A percentile compares a stretch with the other conserved stretches of the same genome.
Evolutionary conservation across 129 eudicot genomes (phyloP).

Genomic region (Centrapalus pauciflorus): DNA sequence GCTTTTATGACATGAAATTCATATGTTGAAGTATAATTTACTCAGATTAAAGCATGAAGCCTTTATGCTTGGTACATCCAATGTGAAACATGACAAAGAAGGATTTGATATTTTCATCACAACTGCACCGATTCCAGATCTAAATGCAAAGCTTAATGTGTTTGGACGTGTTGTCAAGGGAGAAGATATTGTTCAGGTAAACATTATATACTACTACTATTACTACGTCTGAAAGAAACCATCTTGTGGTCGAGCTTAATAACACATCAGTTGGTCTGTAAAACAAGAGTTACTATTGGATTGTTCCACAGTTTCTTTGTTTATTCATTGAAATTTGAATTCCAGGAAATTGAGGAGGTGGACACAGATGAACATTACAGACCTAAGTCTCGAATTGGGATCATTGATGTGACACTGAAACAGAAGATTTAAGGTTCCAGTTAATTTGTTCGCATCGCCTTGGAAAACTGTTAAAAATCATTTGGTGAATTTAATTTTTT

Average conservation of each 20-base stretch:
- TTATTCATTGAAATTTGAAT: slow-evolving; percentile 5
- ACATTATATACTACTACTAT: neutral
- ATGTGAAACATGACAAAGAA: slow-evolving; percentile 44
- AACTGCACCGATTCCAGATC: slow-evolving; percentile 95
- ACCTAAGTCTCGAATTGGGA: slow-evolving; percentile 77
- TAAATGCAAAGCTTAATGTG: slow-evolving; percentile 78
- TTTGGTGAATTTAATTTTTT: slow-evolving; percentile 3
- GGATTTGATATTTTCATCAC: slow-evolving; percentile 81
- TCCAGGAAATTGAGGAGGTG: slow-evolving; percentile 86
- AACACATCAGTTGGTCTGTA: neutral
- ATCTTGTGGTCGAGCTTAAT: neutral
- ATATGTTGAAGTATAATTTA: neutral
- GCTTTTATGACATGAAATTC: neutral
- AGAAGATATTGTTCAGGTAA: slow-evolving; percentile 94
- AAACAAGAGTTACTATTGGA: neutral
- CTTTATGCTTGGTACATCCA: slow-evolving; percentile 95
- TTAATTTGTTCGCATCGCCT: neutral
- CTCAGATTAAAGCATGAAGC: slow-evolving; percentile 90
- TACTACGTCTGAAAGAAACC: neutral
- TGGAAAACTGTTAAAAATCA: neutral
- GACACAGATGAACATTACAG: slow-evolving; percentile 86
- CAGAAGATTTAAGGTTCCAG: slow-evolving; percentile 41
- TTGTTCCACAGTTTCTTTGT: neutral
- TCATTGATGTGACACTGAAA: slow-evolving; percentile 60
- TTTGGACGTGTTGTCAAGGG: slow-evolving; percentile 91